Evolutionary conservation across 306 rosid species (phyloP), one percentile per base, ranked within the genome.

Genomic region (Quercus glauca): DNA sequence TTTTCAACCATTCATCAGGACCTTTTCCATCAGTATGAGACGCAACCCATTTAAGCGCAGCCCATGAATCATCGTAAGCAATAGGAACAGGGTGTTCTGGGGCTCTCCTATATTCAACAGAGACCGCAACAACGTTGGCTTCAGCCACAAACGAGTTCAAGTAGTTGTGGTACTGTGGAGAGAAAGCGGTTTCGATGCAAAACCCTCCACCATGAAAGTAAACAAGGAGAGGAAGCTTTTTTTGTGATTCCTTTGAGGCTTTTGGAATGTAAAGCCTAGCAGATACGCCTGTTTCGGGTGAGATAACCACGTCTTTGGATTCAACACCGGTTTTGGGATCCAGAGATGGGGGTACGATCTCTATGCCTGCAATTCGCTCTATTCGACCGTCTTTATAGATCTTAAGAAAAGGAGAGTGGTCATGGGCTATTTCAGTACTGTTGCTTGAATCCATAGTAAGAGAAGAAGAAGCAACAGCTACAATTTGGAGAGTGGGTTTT

Each of bases 161-260:
- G 73, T 87, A 83, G 73, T 11, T 20, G 74, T 88, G 91, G 86
- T 80, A 89, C 28, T 37, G 14, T 0, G 85, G 82, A 29, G 84
- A 84, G 74, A 18, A 85, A 10, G 92, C 81, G 18, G 85, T 0
- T 77, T 84, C 80, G 68, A 86, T 10, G 77, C 87, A 83, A 82
- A 90, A 90, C n/a, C 83, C 93, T 3, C 94, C 93, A 18, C 94
- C 97, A 75, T 88, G 97, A 69, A 84, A 72, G 91, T 92, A 92
- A 56, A 92, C 57, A 0, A 92, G 80, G 49, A 92, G 83, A 3
- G 93, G 89, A 76, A 89, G 85, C 35, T 26, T 26, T 26, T 26
- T 26, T 89, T 91, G 1, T 8, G 18, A 70, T 37, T 0, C 31
- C 28, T 57, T 6, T 41, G 80, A 29, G 70, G 26, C 15, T 18